phyloP scores from a whole-genome alignment of 2,329 filamentous ascomycete genomes.

The Cladosporium sp. region DNA sequence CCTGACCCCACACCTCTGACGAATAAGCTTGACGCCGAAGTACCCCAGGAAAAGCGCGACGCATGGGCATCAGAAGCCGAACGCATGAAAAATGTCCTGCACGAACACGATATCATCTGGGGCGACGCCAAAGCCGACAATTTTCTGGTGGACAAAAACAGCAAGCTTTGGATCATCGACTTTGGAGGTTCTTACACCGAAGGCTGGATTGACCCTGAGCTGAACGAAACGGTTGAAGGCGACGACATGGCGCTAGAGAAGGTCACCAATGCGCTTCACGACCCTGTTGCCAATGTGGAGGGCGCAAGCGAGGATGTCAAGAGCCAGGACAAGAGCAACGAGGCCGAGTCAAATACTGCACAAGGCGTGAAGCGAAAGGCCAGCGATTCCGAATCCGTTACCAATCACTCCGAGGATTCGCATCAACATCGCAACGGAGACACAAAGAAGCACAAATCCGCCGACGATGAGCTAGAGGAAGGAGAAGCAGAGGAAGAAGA shows the following conservation, averaged over 20 bases:
- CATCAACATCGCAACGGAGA: constrained; percentile 1
- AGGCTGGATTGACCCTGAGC: constrained; percentile 35
- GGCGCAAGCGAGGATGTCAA: constrained; percentile 18
- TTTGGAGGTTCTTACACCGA: constrained; percentile 37
- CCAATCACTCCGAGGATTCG: neutral
- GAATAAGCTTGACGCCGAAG: constrained; percentile 26
- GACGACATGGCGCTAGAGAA: constrained; percentile 30
- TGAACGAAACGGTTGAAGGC: constrained; percentile 33
- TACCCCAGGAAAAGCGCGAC: constrained; percentile 28
- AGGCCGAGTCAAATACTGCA: neutral
- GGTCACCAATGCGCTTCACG: constrained; percentile 27
- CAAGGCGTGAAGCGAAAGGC: constrained; percentile 15
- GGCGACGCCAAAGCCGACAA: constrained; percentile 40
- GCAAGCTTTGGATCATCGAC: constrained; percentile 37
- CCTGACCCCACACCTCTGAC: constrained; percentile 29
- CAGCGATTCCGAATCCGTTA: neutral
- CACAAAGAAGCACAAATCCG: constrained; percentile 7
- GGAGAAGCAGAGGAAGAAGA: too few relatives aligned
- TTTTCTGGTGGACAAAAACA: constrained; percentile 35
- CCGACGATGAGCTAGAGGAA: constrained; percentile 18
- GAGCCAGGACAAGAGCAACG: neutral
- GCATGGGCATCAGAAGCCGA: constrained; percentile 29
- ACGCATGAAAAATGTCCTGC: constrained; percentile 27
- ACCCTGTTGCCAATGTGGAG: constrained; percentile 24
- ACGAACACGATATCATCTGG: constrained; percentile 34